Conservation (phyloP, 2,329 filamentous ascomycete genomes). For the Botrytis elliptica region DNA sequence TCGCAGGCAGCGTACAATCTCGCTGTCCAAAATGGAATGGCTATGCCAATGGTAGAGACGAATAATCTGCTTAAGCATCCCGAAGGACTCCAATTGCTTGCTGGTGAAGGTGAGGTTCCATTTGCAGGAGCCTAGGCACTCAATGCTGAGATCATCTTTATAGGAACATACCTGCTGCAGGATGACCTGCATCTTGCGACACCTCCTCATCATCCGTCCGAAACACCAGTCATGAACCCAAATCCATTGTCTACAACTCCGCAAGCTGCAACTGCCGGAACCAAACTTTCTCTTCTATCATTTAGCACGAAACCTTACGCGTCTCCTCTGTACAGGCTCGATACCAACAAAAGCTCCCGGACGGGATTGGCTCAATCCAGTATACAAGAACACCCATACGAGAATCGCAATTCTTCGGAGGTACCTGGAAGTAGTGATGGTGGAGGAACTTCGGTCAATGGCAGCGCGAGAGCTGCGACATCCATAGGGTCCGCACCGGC, state of each 20-base stretch:
- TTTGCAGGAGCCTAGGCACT: not conserved
- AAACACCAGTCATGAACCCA: slow-evolving; percentile 80
- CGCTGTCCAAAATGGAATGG: slow-evolving; percentile 64
- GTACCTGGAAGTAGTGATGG: slow-evolving; percentile 57
- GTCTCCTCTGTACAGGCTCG: slow-evolving; percentile 54
- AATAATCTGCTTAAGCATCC: slow-evolving; percentile 85
- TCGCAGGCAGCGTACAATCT: slow-evolving; percentile 71
- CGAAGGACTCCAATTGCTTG: slow-evolving; percentile 82
- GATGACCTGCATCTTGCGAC: slow-evolving; percentile 92
- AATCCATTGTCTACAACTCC: slow-evolving; percentile 88
- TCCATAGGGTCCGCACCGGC: slow-evolving; percentile 53
- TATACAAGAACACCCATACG: slow-evolving; percentile 61
- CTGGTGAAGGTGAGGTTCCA: slow-evolving; percentile 72
- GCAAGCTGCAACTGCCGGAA: slow-evolving; percentile 79
- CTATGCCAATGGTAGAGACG: slow-evolving; percentile 81
- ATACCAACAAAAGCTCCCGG: slow-evolving; percentile 50
- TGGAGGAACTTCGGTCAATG: slow-evolving; percentile 52
- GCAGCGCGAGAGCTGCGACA: slow-evolving; percentile 38
- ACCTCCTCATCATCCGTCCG: slow-evolving; percentile 91
- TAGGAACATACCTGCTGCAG: slow-evolving; percentile 85
- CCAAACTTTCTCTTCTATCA: slow-evolving; percentile 73
- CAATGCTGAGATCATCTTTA: slow-evolving; percentile 6
- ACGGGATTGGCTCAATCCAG: slow-evolving; percentile 46
- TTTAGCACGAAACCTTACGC: slow-evolving; percentile 40
- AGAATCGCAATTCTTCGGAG: slow-evolving; percentile 61